phyloP scores from a whole-genome alignment of 805 yeast genomes.

The Spencermartinsiella europaea region DNA sequence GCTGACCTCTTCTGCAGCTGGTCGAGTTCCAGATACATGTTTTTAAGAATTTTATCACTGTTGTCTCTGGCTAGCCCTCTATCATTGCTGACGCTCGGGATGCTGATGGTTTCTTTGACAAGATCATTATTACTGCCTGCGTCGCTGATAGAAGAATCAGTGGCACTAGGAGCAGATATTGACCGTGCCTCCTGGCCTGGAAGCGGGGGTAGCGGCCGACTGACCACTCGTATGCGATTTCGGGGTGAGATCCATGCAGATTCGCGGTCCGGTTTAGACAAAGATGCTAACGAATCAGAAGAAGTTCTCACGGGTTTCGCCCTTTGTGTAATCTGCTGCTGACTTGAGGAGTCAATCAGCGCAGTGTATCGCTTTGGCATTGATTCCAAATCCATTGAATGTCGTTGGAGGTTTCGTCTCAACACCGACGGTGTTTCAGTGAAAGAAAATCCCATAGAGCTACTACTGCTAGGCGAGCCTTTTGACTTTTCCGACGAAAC shows the following conservation, averaged over 20 bases:
- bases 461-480: no score
- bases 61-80: background rate
- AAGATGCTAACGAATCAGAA: slow-evolving; percentile 8
- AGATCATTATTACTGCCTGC: background rate
- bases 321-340: background rate
- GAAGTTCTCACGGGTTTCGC: slow-evolving; percentile 3
- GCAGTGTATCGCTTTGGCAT: background rate
- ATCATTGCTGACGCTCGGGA: background rate
- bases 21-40: slow-evolving; percentile 23
- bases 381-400: background rate
- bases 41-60: slow-evolving; percentile 19
- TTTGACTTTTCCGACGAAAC: background rate
- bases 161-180: slow-evolving; percentile 2
- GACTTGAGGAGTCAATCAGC: background rate
- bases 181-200: slow-evolving; percentile 4
- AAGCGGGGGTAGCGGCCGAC: slow-evolving; percentile 4
- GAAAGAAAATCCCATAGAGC: no score
- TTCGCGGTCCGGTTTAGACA: slow-evolving; percentile 8
- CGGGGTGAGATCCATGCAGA: slow-evolving; percentile 6
- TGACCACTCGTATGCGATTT: background rate
- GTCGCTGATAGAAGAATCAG: background rate
- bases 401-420: background rate
- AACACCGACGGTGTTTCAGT: background rate
- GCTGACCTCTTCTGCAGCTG: slow-evolving; percentile 20
- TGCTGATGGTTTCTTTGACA: background rate